Conservation (phyloP, 2,329 filamentous ascomycete species). For the Metarhizium sp. region DNA sequence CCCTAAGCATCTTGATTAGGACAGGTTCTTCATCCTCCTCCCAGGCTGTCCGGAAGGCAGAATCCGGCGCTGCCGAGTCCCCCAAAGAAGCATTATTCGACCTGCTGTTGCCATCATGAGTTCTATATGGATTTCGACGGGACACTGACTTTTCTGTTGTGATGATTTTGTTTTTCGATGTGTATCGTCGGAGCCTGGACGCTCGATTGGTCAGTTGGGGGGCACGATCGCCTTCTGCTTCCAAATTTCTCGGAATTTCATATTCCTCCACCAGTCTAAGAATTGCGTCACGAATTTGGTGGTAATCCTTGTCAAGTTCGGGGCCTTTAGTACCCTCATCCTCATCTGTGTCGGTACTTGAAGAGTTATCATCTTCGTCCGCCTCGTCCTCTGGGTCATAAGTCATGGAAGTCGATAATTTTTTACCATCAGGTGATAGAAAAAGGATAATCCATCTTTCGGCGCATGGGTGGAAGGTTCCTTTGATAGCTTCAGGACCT, state of each 20-base stretch:
- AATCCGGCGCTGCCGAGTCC: constrained; percentile 8
- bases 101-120: constrained; percentile 14
- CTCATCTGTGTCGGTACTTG: constrained; percentile 49
- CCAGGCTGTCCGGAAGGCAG: not conserved
- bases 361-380: constrained; percentile 56
- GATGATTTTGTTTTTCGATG: constrained; percentile 49
- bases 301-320: constrained; percentile 70
- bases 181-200: constrained; percentile 49
- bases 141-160: constrained; percentile 40
- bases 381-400: constrained; percentile 59
- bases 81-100: constrained; percentile 4
- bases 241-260: constrained; percentile 62
- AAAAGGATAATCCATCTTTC: constrained; percentile 80
- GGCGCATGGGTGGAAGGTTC: constrained; percentile 66
- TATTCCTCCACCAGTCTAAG: constrained; percentile 74
- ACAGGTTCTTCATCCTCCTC: constrained; percentile 39
- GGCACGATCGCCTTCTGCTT: constrained; percentile 48
- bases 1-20: constrained; percentile 64
- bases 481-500: constrained; percentile 54
- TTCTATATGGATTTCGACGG: constrained; percentile 51
- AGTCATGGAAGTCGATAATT: constrained; percentile 60
- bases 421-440: constrained; percentile 62
- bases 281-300: constrained; percentile 71
- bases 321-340: constrained; percentile 51
- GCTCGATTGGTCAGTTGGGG: constrained; percentile 61